These are phyloP conservation scores for Rhododendron molle DNA, from an alignment of 148 eudicot species.

Conservation along the genomic window DNA sequence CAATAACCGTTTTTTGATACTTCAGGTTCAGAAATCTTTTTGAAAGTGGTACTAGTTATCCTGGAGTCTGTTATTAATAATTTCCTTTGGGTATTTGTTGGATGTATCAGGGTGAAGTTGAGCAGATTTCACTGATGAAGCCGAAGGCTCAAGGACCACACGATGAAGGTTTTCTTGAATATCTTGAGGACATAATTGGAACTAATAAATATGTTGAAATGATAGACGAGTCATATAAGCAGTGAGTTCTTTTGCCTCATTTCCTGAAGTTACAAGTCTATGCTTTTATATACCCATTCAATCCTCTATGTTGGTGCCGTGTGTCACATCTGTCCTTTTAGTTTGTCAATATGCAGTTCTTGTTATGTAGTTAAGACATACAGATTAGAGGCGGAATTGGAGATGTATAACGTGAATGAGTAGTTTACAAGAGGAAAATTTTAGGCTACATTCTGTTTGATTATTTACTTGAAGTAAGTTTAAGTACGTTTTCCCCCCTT, in stretches of 20 bases:
- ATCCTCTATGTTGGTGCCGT: not conserved
- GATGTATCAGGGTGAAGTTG: constrained; percentile 75
- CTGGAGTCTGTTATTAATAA: not conserved
- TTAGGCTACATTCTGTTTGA: not conserved
- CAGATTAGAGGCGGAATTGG: not conserved
- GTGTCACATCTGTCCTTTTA: not conserved
- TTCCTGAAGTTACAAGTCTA: not conserved
- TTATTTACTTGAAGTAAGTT: not conserved
- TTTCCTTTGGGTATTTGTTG: constrained; percentile 7
- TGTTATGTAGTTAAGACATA: not conserved
- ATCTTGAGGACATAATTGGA: constrained; percentile 83
- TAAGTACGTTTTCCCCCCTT: not conserved
- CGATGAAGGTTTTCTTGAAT: constrained; percentile 93
- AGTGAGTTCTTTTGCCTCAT: constrained; percentile 46
- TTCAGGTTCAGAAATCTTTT: constrained; percentile 50
- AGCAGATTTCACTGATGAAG: constrained; percentile 91
- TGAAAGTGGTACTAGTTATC: not conserved
- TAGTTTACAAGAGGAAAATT: not conserved
- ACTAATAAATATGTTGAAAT: constrained; percentile 92
- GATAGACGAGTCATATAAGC: constrained; percentile 79
- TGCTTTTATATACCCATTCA: not conserved
- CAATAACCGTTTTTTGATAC: constrained; percentile 93
- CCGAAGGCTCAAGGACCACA: constrained; percentile 91
- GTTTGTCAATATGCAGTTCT: not conserved
- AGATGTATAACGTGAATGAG: not conserved